Evolutionary conservation across 164 flowering plant species (phyloP).

Genomic region (Chloranthus sessilifolius): DNA sequence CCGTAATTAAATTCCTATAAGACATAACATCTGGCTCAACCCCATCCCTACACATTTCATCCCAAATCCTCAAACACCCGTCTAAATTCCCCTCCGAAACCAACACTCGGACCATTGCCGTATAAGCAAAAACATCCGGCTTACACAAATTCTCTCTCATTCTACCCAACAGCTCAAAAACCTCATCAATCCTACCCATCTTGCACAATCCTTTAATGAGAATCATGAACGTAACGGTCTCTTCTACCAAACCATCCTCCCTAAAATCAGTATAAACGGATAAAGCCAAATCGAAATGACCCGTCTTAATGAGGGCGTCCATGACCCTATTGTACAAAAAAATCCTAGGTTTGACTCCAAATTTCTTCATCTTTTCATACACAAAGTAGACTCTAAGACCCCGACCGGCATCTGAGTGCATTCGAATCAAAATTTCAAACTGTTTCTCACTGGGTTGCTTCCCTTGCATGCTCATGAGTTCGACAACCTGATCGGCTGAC

Average conservation of each 20-base stretch:
- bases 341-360: constrained; percentile 66
- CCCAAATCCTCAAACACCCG: constrained; percentile 80
- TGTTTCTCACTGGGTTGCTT: constrained; percentile 82
- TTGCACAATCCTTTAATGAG: constrained; percentile 78
- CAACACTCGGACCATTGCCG: constrained; percentile 73
- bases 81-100: constrained; percentile 59
- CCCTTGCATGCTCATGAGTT: constrained; percentile 84
- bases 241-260: constrained; percentile 65
- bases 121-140: constrained; percentile 96
- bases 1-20: constrained; percentile 60
- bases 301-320: constrained; percentile 70
- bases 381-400: constrained; percentile 78
- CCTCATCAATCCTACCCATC: constrained; percentile 58
- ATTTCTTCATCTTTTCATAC: constrained; percentile 86
- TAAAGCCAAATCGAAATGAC: constrained; percentile 70
- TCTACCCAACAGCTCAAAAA: constrained; percentile 43
- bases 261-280: constrained; percentile 78
- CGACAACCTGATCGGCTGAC: constrained; percentile 88
- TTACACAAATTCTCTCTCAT: constrained; percentile 73
- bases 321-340: constrained; percentile 77
- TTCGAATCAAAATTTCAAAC: constrained; percentile 85
- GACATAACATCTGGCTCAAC: constrained; percentile 87
- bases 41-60: constrained; percentile 68
- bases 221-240: constrained; percentile 82
- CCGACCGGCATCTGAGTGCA: constrained; percentile 75